These are phyloP conservation scores for Colletotrichum costaricense DNA, from an alignment of 2,329 filamentous ascomycete species.

Conservation along the genomic window DNA sequence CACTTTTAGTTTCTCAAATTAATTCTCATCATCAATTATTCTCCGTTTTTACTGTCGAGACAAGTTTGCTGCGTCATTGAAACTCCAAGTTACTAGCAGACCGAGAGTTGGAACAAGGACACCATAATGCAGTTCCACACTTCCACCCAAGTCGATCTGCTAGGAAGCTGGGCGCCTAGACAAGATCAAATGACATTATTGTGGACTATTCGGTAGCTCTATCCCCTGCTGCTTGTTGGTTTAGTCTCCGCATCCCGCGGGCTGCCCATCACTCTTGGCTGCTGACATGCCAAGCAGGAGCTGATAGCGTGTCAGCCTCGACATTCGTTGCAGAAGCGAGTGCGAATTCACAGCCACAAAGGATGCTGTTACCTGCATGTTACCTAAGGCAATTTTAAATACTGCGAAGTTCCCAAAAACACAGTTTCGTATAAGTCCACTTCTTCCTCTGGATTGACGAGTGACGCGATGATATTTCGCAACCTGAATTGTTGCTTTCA, in stretches of 20 bases:
- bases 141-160: too few relatives aligned
- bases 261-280: background rate
- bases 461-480: too few relatives aligned
- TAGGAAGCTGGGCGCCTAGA: too few relatives aligned
- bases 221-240: background rate
- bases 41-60: too few relatives aligned
- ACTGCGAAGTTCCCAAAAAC: background rate
- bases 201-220: background rate
- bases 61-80: too few relatives aligned
- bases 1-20: background rate
- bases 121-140: too few relatives aligned
- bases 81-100: too few relatives aligned
- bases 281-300: slow-evolving; percentile 26
- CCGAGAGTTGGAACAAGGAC: too few relatives aligned
- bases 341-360: background rate
- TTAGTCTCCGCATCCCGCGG: slow-evolving; percentile 10
- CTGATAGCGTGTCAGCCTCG: background rate
- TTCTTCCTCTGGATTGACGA: too few relatives aligned
- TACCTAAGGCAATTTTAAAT: background rate
- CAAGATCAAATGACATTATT: too few relatives aligned
- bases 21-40: background rate
- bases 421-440: background rate
- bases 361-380: background rate
- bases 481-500: too few relatives aligned
- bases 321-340: background rate